These are phyloP conservation scores for Durio zibethinus DNA, from an alignment of 345 rosid genomes.

Conservation along the genomic window DNA sequence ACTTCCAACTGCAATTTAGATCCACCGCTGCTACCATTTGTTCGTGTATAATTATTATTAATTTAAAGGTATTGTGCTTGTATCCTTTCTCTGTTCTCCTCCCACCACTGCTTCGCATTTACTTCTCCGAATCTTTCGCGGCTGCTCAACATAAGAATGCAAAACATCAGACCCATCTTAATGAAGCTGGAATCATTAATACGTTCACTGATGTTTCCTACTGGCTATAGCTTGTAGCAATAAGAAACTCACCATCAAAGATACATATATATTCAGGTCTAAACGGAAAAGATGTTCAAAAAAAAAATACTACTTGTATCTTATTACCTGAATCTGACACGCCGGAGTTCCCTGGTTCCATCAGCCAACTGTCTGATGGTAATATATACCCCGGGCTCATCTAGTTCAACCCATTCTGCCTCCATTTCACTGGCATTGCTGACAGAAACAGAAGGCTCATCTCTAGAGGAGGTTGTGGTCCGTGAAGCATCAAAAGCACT, in stretches of 20 bases:
- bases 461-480: constrained; percentile 84
- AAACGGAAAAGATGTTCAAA: too few species aligned
- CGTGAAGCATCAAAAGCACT: constrained; percentile 71
- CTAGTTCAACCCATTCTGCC: constrained; percentile 89
- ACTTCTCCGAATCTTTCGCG: constrained; percentile 92
- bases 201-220: too few species aligned
- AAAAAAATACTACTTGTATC: too few species aligned
- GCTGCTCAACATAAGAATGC: constrained; percentile 34
- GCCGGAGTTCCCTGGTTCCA: constrained; percentile 93
- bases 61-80: constrained; percentile 79
- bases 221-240: too few species aligned
- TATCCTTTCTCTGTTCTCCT: constrained; percentile 95
- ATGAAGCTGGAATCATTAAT: background rate
- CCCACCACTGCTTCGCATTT: constrained; percentile 98
- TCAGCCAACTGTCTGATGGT: constrained; percentile 83
- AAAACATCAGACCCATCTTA: background rate
- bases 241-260: too few species aligned
- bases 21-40: background rate
- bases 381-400: constrained; percentile 91
- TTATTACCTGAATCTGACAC: constrained; percentile 99
- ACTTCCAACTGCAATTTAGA: constrained; percentile 11
- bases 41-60: background rate
- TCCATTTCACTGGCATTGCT: constrained; percentile 95
- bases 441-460: constrained; percentile 72
- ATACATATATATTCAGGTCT: too few species aligned